Base-by-base conservation (phyloP, 768 basidiomycete genomes). In the Mrakia hoshinonis region DNA sequence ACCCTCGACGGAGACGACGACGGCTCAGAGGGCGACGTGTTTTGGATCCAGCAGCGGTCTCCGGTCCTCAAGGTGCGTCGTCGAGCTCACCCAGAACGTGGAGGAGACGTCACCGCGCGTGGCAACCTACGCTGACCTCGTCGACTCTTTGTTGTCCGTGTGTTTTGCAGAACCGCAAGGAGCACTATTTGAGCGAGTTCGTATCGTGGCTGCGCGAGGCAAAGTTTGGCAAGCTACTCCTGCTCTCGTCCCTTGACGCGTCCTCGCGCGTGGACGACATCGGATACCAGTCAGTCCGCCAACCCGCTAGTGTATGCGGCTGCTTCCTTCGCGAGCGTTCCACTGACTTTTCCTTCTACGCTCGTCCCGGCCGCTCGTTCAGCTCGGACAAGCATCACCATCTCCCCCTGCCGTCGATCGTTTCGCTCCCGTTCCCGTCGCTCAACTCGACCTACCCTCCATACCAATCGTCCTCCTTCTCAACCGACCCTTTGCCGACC, bases 1-100 rank as follows among this genome's bases (percentile, higher is more conserved):
- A 48, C 61, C 18, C n/a, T 67, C 24, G 69, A 61, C 46, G 62
- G 68, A 29, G 29, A 73, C 3, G 67, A 65, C 18, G 47, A 43
- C 13, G 39, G 43, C 7, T 22, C 36, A 13, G 20, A 61, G 15
- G 18, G 20, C 12, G 58, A 61, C 34, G 67, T 68, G 11, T 73
- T 47, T 43, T 73, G 26, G 20, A 24, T 73, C 22, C 72, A 73
- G 66, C 72, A 73, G 52, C 26, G 72, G 31, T 38, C 47, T 18
- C 72, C 72, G 1, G 72, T 73, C 7, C 67, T 73, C 31, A 73
- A 73, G 61, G 72, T 73, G 24, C 26, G 72, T 22, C 24, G 20
- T 1, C 2, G 20, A 9, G 47, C n/a, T 22, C 15, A 20, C 15
- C 29, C 36, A 38, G 29, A 34, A 51, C 6, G n/a, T 11, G 36